Percentiles rank a stretch among this genome's conserved stretches.
Evolutionary conservation across 768 basidiomycete genomes (phyloP).

Genomic region (Rhodotorula kratochvilovae): DNA sequence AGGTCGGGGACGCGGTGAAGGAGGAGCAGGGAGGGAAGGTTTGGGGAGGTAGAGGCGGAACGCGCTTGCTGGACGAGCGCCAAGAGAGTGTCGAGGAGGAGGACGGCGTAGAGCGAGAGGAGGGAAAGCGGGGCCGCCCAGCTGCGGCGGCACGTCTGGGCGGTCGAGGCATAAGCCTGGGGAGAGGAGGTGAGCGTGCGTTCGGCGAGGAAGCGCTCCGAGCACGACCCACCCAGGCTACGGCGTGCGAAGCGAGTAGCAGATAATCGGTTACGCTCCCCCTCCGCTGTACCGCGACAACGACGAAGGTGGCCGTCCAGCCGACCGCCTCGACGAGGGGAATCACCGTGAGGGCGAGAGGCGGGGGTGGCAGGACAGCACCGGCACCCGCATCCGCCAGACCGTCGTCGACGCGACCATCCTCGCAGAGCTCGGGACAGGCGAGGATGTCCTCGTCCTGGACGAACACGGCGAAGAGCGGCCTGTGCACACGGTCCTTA

Average conservation of each 20-base stretch:
- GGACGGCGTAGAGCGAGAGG: conserved; percentile 13
- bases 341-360: not conserved
- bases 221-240: not conserved
- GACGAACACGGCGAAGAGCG: conserved; percentile 11
- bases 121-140: conserved; percentile 10
- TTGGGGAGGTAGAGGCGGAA: not conserved
- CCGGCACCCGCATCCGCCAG: not conserved
- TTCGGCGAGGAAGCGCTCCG: too few relatives aligned
- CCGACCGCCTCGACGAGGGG: conserved; percentile 15
- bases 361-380: conserved; percentile 7
- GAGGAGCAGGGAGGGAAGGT: not conserved
- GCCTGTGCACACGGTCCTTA: not conserved
- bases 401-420: not conserved
- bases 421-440: not conserved
- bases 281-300: not conserved
- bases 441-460: conserved; percentile 13
- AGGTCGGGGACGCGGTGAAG: conserved; percentile 10
- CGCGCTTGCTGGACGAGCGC: not conserved
- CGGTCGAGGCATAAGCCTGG: conserved; percentile 9
- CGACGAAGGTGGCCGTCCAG: not conserved
- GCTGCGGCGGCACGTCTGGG: not conserved
- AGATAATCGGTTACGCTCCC: fast-evolving
- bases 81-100: conserved; percentile 4
- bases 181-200: not conserved
- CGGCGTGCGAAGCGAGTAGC: not conserved